Evolutionary conservation across 2,329 filamentous ascomycete genomes (phyloP), one percentile per base, ranked within the genome.

Genomic region (Calonectria pseudoreteaudii): DNA sequence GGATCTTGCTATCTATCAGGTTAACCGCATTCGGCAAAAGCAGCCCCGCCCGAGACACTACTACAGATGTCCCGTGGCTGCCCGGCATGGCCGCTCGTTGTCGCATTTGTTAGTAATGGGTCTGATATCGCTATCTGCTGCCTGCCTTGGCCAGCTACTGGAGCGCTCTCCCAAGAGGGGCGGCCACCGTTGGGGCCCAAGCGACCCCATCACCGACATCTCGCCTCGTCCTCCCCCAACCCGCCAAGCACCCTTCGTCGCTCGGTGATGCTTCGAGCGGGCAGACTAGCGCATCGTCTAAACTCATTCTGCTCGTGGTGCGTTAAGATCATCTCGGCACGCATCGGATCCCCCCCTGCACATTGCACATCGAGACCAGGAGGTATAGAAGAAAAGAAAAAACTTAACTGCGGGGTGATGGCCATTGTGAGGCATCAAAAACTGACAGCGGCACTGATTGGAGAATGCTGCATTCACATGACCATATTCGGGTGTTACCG

Each of bases 101-200:
- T 38, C n/a, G 62, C 69, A 36, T 41, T n/a, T 50, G 41, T 71
- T 66, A 62, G 41, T 41, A 62, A 62, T 49, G 41, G 14, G 18
- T 16, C 30, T 60, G 69, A 71, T 71, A 71, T 71, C 69, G 69
- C 62, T 41, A 58, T 52, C 28, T 49, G 52, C 69, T 71, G 53
- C 69, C 69, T 30, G 53, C 69, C 69, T 30, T 31, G 16, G 38
- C 34, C 31, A 31, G 36, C 10, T 28, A 47, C 38, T 18, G 23
- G 23, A 31, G 36, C 28, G 16, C 4, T 23, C 44, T 23, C 44
- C 8, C 30, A 14, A 18, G 44, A 34, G 62, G 28, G 60, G 50
- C 3, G 56, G 53, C 53, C 31, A 23, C n/a, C 31, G 20, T 36
- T 58, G 53, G 53, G n/a, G 31, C 53, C 31, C 20, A 16, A 34